Evolutionary conservation across 1,139 yeast species (phyloP).

Genomic region (Geotrichum australiense): DNA sequence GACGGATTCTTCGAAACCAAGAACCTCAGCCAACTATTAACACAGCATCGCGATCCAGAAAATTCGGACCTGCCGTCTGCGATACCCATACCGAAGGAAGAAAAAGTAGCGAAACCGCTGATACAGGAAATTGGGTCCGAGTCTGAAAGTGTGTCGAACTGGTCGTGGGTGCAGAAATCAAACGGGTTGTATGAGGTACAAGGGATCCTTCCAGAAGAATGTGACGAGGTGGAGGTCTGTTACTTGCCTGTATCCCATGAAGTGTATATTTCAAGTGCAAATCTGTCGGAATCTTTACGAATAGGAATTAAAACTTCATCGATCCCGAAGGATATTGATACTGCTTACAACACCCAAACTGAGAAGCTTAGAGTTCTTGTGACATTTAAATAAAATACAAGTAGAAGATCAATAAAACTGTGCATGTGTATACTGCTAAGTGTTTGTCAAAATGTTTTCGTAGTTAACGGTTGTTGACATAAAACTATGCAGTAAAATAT

Average conservation of each 20-base stretch:
- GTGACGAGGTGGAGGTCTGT: constrained; percentile 4
- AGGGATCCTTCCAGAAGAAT: constrained; percentile 9
- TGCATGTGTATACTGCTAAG: no score
- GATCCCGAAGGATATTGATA: constrained; percentile 4
- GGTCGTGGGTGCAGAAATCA: not conserved
- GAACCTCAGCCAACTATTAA: constrained; percentile 2
- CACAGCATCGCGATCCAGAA: constrained; percentile 14
- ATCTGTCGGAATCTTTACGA: not conserved
- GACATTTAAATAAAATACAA: not conserved
- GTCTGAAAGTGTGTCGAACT: not conserved
- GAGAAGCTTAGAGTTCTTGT: not conserved
- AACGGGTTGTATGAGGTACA: not conserved
- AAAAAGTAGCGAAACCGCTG: constrained; percentile 1
- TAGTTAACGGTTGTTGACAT: no score
- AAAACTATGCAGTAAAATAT: no score
- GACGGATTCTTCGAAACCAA: not conserved
- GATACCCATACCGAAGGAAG: not conserved
- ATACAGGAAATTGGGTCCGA: constrained; percentile 10
- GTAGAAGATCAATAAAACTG: no score
- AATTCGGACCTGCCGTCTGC: constrained; percentile 2
- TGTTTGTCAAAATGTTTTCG: no score
- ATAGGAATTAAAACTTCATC: not conserved
- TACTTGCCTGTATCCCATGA: constrained; percentile 10
- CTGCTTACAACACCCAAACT: constrained; percentile 1
- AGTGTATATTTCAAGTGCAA: constrained; percentile 3